Conservation (phyloP, 768 basidiomycete genomes). For the Chlorophyllum brunneum region DNA sequence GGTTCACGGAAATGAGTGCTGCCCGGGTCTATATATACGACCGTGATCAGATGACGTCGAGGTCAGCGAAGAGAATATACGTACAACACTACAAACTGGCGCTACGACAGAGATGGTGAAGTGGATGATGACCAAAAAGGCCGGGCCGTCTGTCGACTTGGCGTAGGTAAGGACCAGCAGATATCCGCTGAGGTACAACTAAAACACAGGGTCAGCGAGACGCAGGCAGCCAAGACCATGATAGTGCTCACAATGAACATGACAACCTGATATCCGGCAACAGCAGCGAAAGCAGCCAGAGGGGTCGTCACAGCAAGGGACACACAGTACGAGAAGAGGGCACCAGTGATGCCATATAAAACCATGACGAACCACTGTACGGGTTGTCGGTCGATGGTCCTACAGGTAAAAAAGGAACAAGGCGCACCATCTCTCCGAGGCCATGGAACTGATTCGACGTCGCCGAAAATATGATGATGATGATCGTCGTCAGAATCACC, state of each 20-base stretch:
- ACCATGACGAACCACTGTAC: conserved; percentile 67
- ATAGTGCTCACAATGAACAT: conserved; percentile 58
- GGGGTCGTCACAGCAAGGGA: conserved; percentile 61
- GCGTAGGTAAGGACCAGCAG: conserved; percentile 74
- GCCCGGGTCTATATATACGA: conserved; percentile 48
- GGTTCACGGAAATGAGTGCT: conserved; percentile 70
- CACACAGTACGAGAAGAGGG: conserved; percentile 65
- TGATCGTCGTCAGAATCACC: conserved; percentile 56
- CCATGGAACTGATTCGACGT: conserved; percentile 63
- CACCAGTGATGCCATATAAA: conserved; percentile 64
- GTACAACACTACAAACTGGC: conserved; percentile 65
- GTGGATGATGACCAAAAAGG: conserved; percentile 61
- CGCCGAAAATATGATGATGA: conserved; percentile 57
- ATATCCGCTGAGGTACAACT: conserved; percentile 67
- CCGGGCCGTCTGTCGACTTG: conserved; percentile 47
- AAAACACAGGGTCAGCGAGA: conserved; percentile 1
- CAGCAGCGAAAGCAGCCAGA: conserved; percentile 67
- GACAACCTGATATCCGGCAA: conserved; percentile 70
- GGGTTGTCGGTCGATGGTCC: background rate
- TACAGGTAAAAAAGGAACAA: background rate
- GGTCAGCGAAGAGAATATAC: conserved; percentile 22
- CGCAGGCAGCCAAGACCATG: background rate
- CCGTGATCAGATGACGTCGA: background rate
- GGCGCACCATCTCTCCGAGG: conserved; percentile 56
- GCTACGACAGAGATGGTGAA: conserved; percentile 65